Evolutionary conservation across 129 eudicot species (phyloP).

Genomic region (Flaveria brownii): DNA sequence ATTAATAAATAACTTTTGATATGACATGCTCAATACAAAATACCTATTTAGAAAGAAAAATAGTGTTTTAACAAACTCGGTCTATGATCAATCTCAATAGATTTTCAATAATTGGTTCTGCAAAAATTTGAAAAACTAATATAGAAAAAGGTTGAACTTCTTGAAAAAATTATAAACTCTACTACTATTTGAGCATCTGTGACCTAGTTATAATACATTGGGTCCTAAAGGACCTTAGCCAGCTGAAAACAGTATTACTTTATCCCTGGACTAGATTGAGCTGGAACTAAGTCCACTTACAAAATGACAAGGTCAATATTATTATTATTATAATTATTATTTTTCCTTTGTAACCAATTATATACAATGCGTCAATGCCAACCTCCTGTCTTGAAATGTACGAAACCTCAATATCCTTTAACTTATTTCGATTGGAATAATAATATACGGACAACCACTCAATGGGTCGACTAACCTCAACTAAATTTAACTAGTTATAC

Average conservation of each 20-base stretch:
- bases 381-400: background rate
- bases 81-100: no score
- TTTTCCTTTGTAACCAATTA: background rate
- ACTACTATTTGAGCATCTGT: background rate
- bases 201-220: background rate
- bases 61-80: no score
- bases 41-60: no score
- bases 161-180: background rate
- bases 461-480: background rate
- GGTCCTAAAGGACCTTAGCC: background rate
- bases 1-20: no score
- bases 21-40: no score
- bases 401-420: background rate
- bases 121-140: background rate
- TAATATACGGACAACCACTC: background rate
- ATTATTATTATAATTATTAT: background rate
- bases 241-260: background rate
- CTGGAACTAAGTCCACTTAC: background rate
- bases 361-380: background rate
- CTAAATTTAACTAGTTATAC: background rate
- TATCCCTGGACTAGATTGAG: background rate
- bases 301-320: background rate
- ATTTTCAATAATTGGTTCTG: no score
- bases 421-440: background rate
- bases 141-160: background rate